These are phyloP conservation scores for Phytopythium oedochilum DNA, from an alignment of 352 stramenopile genomes.

Conservation along the genomic window DNA sequence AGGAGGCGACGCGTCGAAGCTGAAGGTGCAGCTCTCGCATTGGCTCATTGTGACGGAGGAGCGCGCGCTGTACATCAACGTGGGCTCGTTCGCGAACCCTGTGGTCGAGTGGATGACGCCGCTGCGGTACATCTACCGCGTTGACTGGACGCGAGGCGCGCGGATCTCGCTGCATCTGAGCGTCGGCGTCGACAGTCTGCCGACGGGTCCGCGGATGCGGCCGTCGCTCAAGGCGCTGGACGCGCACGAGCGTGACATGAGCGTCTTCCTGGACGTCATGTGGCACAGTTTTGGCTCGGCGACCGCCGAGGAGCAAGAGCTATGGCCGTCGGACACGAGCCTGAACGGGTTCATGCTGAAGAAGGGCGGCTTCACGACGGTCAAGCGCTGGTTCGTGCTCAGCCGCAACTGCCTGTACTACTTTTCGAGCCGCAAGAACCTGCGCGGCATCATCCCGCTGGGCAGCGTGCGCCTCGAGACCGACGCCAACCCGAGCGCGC, in stretches of 20 bases:
- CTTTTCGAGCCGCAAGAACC: slow-evolving; percentile 75
- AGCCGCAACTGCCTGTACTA: slow-evolving; percentile 89
- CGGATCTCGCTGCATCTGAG: slow-evolving; percentile 74
- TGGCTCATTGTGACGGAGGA: slow-evolving; percentile 89
- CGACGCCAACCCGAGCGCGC: slow-evolving; percentile 31
- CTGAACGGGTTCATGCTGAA: slow-evolving; percentile 84
- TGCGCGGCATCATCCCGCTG: slow-evolving; percentile 83
- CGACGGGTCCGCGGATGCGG: slow-evolving; percentile 63
- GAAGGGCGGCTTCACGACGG: slow-evolving; percentile 74
- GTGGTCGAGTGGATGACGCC: slow-evolving; percentile 88
- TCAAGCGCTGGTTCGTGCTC: slow-evolving; percentile 84
- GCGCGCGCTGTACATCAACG: slow-evolving; percentile 82
- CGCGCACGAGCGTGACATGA: slow-evolving; percentile 81
- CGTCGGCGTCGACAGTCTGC: slow-evolving; percentile 81
- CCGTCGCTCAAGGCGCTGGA: slow-evolving; percentile 71
- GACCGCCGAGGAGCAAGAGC: slow-evolving; percentile 81
- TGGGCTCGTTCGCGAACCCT: slow-evolving; percentile 66
- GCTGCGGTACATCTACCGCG: slow-evolving; percentile 81
- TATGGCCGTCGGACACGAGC: slow-evolving; percentile 87
- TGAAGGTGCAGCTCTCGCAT: slow-evolving; percentile 74
- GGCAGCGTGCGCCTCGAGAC: slow-evolving; percentile 71
- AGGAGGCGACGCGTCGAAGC: slow-evolving; percentile 28
- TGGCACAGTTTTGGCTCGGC: slow-evolving; percentile 81
- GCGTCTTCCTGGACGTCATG: slow-evolving; percentile 86
- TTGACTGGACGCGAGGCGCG: slow-evolving; percentile 66